These are phyloP conservation scores for Amanita pallidorosea DNA, from an alignment of 768 basidiomycete genomes.

Conservation along the genomic window DNA sequence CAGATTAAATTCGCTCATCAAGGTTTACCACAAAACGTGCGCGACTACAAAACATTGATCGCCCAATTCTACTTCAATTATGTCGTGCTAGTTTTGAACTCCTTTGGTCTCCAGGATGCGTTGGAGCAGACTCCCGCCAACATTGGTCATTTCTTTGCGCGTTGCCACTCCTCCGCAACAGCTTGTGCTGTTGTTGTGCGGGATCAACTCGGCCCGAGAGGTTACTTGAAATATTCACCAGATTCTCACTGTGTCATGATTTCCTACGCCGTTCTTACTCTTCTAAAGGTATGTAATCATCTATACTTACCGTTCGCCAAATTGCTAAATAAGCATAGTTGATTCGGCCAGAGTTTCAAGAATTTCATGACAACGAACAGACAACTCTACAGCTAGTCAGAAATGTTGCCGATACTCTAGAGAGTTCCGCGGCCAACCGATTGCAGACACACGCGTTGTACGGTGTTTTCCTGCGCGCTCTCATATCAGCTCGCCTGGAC, in stretches of 20 bases:
- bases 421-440: conserved; percentile 64
- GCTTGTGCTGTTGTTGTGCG: conserved; percentile 62
- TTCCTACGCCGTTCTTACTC: conserved; percentile 86
- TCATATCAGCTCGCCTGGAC: conserved; percentile 48
- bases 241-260: conserved; percentile 88
- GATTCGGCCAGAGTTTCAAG: conserved; percentile 74
- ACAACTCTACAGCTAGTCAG: conserved; percentile 60
- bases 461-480: conserved; percentile 68
- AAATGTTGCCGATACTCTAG: conserved; percentile 75
- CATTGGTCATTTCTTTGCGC: conserved; percentile 76
- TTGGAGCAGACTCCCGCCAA: conserved; percentile 65
- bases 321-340: conserved; percentile 34
- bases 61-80: conserved; percentile 79
- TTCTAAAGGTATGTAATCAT: conserved; percentile 64
- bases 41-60: conserved; percentile 39
- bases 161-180: conserved; percentile 64
- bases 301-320: neutral
- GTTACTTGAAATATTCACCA: conserved; percentile 73
- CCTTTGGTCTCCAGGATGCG: conserved; percentile 96
- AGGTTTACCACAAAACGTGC: conserved; percentile 17
- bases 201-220: conserved; percentile 69
- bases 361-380: conserved; percentile 65
- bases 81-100: conserved; percentile 80
- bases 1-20: neutral
- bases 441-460: conserved; percentile 89